These are phyloP conservation scores for Malassezia restricta DNA, from an alignment of 1,284 basidiomycete species.

Conservation along the genomic window DNA sequence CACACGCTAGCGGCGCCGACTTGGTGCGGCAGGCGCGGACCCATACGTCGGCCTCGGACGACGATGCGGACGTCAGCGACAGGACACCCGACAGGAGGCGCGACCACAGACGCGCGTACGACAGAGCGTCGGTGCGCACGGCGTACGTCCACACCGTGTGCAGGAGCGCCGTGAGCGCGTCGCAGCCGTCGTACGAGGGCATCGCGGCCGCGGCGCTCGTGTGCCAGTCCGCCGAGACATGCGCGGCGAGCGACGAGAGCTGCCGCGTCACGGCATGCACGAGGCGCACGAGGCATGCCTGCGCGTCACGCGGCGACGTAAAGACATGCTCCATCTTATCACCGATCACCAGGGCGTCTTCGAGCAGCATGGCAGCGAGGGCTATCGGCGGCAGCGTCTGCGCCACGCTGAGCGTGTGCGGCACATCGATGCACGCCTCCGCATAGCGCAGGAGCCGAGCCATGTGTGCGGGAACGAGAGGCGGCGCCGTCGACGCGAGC, in stretches of 20 bases:
- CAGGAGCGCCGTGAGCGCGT: neutral
- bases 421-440: conserved; percentile 54
- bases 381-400: conserved; percentile 48
- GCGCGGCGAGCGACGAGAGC: neutral
- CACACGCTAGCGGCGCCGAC: conserved; percentile 3
- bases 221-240: conserved; percentile 10
- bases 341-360: conserved; percentile 47
- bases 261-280: conserved; percentile 5
- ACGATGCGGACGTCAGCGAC: conserved; percentile 27
- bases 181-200: neutral
- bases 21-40: conserved; percentile 25
- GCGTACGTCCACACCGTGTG: neutral
- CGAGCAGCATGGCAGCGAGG: conserved; percentile 40
- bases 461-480: conserved; percentile 50
- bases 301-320: neutral
- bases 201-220: neutral
- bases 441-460: conserved; percentile 58
- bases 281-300: conserved; percentile 4
- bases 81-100: conserved; percentile 32
- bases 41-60: conserved; percentile 29
- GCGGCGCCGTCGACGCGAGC: conserved; percentile 21
- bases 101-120: conserved; percentile 25
- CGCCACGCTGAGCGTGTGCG: conserved; percentile 47
- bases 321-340: neutral
- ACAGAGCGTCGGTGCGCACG: neutral